These are phyloP conservation scores for Nymphaea thermarum DNA, from an alignment of 164 flowering plant genomes.

Conservation along the genomic window DNA sequence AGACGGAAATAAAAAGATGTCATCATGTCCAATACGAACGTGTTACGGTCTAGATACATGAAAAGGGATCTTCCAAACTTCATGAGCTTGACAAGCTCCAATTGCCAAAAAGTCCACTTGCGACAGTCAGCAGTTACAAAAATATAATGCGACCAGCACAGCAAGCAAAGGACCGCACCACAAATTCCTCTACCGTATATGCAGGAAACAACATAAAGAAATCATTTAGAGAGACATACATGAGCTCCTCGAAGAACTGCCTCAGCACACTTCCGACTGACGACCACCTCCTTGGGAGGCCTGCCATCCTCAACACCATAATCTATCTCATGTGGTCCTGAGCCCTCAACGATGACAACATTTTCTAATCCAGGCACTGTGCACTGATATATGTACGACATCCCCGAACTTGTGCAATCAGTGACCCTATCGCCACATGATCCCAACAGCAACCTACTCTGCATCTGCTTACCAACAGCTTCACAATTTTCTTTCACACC, in stretches of 20 bases:
- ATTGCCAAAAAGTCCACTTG: too few species aligned
- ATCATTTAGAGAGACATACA: conserved; percentile 21
- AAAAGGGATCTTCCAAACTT: too few species aligned
- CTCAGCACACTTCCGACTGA: conserved; percentile 98
- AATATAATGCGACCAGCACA: too few species aligned
- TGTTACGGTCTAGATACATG: too few species aligned
- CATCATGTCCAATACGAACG: too few species aligned
- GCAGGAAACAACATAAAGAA: not conserved
- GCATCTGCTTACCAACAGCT: conserved; percentile 6
- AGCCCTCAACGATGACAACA: conserved; percentile 72
- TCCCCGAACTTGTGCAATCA: conserved; percentile 5
- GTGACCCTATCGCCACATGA: conserved; percentile 6
- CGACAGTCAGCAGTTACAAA: too few species aligned
- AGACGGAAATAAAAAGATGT: too few species aligned
- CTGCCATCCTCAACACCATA: conserved; percentile 31
- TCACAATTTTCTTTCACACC: conserved; percentile 3
- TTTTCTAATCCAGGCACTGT: conserved; percentile 65
- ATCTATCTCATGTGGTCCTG: conserved; percentile 67
- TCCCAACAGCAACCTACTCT: conserved; percentile 1
- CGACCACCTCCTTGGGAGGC: conserved; percentile 74
- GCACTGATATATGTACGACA: conserved; percentile 42
- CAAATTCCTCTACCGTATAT: too few species aligned
- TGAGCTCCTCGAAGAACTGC: conserved; percentile 99
- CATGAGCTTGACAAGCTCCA: too few species aligned
- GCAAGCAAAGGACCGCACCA: too few species aligned